Conservation (phyloP, 306 rosid species). For the Dalbergia oliveri region DNA sequence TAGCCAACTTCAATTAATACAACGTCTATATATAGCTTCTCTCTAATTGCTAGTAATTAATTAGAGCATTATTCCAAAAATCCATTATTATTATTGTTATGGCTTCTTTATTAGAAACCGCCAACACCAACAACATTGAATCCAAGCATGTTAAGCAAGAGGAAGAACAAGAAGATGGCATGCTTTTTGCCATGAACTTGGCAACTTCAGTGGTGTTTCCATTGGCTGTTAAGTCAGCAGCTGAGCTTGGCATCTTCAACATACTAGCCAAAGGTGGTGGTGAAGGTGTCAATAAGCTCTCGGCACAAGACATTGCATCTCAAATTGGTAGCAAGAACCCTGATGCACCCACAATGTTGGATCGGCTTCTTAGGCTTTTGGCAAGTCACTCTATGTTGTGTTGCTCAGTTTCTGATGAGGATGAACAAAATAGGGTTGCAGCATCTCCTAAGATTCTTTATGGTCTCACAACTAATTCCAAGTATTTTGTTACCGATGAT, state of each 20-base stretch:
- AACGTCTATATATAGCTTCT: no score
- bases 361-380: conserved; percentile 62
- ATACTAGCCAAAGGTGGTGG: conserved; percentile 62
- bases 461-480: neutral
- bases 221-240: conserved; percentile 53
- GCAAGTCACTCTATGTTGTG: conserved; percentile 55
- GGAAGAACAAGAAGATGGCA: neutral
- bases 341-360: conserved; percentile 56
- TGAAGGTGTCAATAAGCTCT: conserved; percentile 38
- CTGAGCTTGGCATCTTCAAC: conserved; percentile 65
- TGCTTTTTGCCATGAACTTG: conserved; percentile 50
- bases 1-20: no score
- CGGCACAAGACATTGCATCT: conserved; percentile 46
- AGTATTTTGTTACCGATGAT: conserved; percentile 6
- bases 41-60: no score
- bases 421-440: neutral
- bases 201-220: conserved; percentile 35
- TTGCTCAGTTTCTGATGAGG: conserved; percentile 29
- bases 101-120: neutral
- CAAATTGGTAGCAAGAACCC: conserved; percentile 51
- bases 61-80: no score
- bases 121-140: neutral
- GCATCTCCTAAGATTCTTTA: neutral
- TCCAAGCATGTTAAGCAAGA: neutral
- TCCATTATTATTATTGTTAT: neutral